These are phyloP conservation scores for Aegilops sharonensis DNA, from an alignment of 176 grass and related monocot species.

Conservation along the genomic window DNA sequence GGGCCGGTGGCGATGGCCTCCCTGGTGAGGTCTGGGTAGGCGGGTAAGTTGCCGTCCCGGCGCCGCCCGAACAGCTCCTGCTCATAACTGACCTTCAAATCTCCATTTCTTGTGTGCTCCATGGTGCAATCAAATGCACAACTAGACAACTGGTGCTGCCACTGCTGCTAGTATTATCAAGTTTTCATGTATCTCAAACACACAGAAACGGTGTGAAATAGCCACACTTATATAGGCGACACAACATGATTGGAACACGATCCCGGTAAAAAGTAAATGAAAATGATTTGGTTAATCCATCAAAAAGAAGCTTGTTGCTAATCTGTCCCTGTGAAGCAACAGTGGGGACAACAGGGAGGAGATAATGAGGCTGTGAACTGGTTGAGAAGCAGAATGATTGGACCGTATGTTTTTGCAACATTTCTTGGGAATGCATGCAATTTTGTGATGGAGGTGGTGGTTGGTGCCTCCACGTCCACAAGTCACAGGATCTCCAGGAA, in stretches of 20 bases:
- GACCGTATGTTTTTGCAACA: conserved; percentile 1
- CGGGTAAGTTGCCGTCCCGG: conserved; percentile 40
- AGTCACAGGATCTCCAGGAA: neutral
- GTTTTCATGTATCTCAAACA: neutral
- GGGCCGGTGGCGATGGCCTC: neutral
- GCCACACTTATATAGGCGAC: conserved; percentile 32
- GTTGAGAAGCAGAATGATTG: conserved; percentile 4
- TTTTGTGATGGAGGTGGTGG: neutral
- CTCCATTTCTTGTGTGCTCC: conserved; percentile 25
- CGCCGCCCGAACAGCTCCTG: conserved; percentile 3
- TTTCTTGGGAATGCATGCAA: neutral
- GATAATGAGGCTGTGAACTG: conserved; percentile 3
- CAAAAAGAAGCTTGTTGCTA: neutral
- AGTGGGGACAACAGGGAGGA: conserved; percentile 24
- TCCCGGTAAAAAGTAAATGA: neutral
- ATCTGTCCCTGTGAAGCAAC: conserved; percentile 35
- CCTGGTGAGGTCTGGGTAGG: conserved; percentile 36
- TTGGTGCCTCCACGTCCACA: conserved; percentile 27
- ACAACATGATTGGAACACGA: neutral
- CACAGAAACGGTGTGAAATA: neutral
- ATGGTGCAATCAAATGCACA: conserved; percentile 4
- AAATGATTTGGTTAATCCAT: neutral
- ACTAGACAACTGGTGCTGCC: neutral
- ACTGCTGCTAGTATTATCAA: neutral
- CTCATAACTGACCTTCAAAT: conserved; percentile 26